Conservation (phyloP, 192 early-diverging fungal genomes). For the Podila epicladia region DNA sequence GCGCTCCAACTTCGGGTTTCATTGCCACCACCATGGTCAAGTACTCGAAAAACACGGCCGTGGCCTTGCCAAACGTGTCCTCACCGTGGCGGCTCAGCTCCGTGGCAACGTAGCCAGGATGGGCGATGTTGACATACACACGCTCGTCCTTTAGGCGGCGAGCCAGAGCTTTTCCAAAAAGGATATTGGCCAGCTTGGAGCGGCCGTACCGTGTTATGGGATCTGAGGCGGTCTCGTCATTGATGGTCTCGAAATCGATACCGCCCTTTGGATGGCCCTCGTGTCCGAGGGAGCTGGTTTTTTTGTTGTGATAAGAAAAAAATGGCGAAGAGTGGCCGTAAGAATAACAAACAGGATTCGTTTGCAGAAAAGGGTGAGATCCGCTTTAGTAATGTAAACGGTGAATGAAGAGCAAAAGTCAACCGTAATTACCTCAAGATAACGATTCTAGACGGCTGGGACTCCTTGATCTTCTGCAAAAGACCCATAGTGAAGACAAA, state of each 20-base stretch:
- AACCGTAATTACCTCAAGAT: conserved; percentile 7
- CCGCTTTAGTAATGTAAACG: too few relatives aligned
- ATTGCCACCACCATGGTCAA: conserved; percentile 5
- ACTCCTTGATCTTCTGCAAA: conserved; percentile 17
- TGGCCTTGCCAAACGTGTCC: not conserved
- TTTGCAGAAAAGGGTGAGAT: too few relatives aligned
- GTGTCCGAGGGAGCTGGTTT: conserved; percentile 28
- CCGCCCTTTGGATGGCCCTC: conserved; percentile 10
- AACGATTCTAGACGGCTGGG: conserved; percentile 41
- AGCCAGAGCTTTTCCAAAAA: conserved; percentile 57
- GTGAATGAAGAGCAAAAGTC: too few relatives aligned
- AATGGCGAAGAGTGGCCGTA: too few relatives aligned
- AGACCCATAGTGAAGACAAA: conserved; percentile 28
- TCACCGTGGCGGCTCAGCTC: conserved; percentile 32
- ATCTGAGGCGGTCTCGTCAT: conserved; percentile 35
- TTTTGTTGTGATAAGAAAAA: too few relatives aligned
- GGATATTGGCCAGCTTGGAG: conserved; percentile 61
- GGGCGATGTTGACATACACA: conserved; percentile 16
- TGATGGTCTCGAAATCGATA: conserved; percentile 54
- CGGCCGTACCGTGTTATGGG: conserved; percentile 46
- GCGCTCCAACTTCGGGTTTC: conserved; percentile 44
- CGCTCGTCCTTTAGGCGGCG: conserved; percentile 17
- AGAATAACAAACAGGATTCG: not conserved
- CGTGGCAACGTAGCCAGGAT: conserved; percentile 53
- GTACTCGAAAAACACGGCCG: not conserved